Percentiles rank a stretch among this genome's conserved stretches.
phyloP scores from a whole-genome alignment of 2,329 filamentous ascomycete genomes.

The Huntiella moniliformis region DNA sequence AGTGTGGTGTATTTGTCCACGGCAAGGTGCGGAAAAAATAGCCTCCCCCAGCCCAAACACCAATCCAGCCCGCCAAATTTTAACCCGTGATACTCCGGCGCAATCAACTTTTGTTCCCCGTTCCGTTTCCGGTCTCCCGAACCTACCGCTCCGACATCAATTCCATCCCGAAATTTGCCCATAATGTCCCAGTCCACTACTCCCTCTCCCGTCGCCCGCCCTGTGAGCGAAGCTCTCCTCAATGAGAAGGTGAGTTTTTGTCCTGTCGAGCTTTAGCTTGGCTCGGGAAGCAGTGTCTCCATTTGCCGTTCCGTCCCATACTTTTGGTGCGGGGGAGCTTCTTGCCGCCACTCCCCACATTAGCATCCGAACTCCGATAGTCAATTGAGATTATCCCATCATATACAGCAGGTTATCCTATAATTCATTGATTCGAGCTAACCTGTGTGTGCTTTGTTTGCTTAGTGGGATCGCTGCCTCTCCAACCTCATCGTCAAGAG shows the following conservation, averaged over 20 bases:
- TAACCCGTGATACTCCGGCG: constrained; percentile 2
- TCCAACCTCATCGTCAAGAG: constrained; percentile 96
- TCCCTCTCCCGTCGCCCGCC: constrained; percentile 40
- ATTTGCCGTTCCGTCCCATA: not conserved
- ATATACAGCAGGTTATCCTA: no score
- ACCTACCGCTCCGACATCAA: not conserved
- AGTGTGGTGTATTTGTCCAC: no score
- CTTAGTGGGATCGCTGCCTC: constrained; percentile 92
- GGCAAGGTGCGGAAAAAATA: constrained; percentile 5
- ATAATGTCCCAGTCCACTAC: constrained; percentile 37
- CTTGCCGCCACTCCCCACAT: no score
- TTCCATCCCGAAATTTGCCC: constrained; percentile 10
- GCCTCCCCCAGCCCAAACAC: not conserved
- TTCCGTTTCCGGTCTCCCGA: constrained; percentile 1
- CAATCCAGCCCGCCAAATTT: constrained; percentile 4
- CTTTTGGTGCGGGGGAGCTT: no score
- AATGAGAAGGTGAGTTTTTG: constrained; percentile 75
- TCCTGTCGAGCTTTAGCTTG: not conserved
- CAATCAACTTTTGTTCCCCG: constrained; percentile 3
- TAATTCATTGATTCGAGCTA: constrained; percentile 6
- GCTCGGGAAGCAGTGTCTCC: not conserved
- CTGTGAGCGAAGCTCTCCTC: constrained; percentile 90
- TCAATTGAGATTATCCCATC: no score
- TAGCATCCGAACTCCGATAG: no score
- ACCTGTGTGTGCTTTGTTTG: constrained; percentile 14